phyloP scores from a whole-genome alignment of 2,329 filamentous ascomycete genomes.

The Didymella segeticola region DNA sequence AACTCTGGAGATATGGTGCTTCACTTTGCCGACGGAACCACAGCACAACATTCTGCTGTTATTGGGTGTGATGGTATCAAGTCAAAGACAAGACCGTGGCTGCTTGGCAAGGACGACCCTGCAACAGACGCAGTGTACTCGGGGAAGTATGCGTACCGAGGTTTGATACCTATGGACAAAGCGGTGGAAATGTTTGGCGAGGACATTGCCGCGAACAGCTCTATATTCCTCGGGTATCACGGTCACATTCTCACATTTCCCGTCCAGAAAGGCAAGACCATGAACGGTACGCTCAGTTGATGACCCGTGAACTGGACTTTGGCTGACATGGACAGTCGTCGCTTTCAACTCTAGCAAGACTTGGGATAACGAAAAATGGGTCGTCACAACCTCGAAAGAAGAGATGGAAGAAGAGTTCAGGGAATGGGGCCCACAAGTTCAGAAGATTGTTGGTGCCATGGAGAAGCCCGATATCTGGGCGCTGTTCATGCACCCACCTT shows the following conservation, averaged over 20 bases:
- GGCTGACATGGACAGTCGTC: constrained; percentile 37
- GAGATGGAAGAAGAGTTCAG: constrained; percentile 42
- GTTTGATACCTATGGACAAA: constrained; percentile 66
- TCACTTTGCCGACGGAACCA: constrained; percentile 56
- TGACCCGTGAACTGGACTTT: too few relatives aligned
- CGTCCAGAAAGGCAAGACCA: constrained; percentile 62
- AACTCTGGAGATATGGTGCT: constrained; percentile 46
- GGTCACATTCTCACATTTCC: constrained; percentile 70
- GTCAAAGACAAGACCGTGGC: constrained; percentile 60
- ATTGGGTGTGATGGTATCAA: constrained; percentile 73
- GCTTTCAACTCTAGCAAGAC: constrained; percentile 43
- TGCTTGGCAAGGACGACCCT: constrained; percentile 57
- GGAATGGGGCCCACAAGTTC: constrained; percentile 39
- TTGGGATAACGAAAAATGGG: constrained; percentile 45
- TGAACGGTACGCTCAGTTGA: constrained; percentile 56
- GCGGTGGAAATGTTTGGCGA: constrained; percentile 59
- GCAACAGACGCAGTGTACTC: constrained; percentile 60
- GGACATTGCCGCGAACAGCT: constrained; percentile 58
- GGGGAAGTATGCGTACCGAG: constrained; percentile 68
- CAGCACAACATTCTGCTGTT: constrained; percentile 56
- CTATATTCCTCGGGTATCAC: constrained; percentile 65
- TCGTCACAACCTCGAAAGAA: constrained; percentile 42
- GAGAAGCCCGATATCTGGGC: constrained; percentile 63
- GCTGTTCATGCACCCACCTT: constrained; percentile 62
- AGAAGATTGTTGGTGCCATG: constrained; percentile 48